Evolutionary conservation across 2,329 filamentous ascomycete species (phyloP), one percentile per base, ranked within the genome.

Genomic region (Xylariaceae sp.): DNA sequence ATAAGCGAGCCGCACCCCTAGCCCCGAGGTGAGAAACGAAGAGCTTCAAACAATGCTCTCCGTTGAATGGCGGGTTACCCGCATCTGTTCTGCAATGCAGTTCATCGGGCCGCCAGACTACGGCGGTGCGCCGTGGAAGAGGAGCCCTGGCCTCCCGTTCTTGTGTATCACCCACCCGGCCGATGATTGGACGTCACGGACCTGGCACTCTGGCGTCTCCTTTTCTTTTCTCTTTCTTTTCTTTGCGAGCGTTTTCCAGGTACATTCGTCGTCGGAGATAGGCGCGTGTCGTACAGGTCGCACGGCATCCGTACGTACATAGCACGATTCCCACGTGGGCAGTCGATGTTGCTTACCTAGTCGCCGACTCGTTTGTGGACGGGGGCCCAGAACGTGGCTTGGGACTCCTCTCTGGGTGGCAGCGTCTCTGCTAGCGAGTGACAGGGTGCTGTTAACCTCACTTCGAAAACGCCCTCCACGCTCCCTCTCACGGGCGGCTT

Each of bases 261-360:
- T 22, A 9, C 13, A 30, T 32, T 29, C 15, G 15, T 21, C 37
- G 37, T 26, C 19, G 10, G 16, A n/a, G 16, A 42, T n/a, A 26
- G 8, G 21, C 43, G 30, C 46, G 42, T 29, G 56, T 30, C 34
- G 53, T 53, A 40, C 42, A 53, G 42, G 53, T 58, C 19, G 16
- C 53, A 58, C 56, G 7, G 44, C 56, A 45, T 47, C 41, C 40
- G 18, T 50, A 47, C 52, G 51, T 53, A 52, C 45, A 56, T 56
- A 51, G 44, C 41, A 29, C 47, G 36, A 47, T 48, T 37, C 37
- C 56, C 56, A 58, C 56, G 56, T 58, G 56, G 56, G 30, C 37
- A 18, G 15, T n/a, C 41, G 21, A 50, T 37, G 32, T 44, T 43
- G 37, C 32, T 34, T 34, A 30, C 39, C 41, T 21, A n/a, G 13